These are phyloP conservation scores for Lachancea nothofagi DNA, from an alignment of 805 yeast genomes.

Conservation along the genomic window DNA sequence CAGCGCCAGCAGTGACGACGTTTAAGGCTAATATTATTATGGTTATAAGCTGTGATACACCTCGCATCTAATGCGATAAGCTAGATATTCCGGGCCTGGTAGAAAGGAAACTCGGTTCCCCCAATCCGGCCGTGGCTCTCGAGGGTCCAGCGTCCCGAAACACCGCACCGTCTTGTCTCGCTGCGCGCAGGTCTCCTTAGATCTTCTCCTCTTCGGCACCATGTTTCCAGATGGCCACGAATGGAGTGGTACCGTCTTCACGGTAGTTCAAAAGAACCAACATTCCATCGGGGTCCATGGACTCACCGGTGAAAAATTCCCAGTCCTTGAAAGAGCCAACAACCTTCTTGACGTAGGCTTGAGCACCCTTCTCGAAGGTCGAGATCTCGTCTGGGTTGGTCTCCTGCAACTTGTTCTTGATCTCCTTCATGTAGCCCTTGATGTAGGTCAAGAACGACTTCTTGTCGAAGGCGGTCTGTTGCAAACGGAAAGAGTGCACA, in stretches of 20 bases:
- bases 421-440: conserved; percentile 97
- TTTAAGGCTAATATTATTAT: neutral
- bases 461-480: conserved; percentile 94
- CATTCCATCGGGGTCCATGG: conserved; percentile 99
- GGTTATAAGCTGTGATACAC: neutral
- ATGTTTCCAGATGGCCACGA: conserved; percentile 97
- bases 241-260: conserved; percentile 99
- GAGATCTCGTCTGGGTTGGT: conserved; percentile 80
- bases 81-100: neutral
- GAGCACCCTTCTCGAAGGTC: conserved; percentile 95
- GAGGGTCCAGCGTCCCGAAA: neutral
- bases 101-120: no score
- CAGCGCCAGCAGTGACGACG: no score
- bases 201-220: conserved; percentile 88
- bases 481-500: conserved; percentile 97
- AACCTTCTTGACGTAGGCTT: conserved; percentile 92
- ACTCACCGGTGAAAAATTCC: conserved; percentile 99
- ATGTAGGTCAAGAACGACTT: conserved; percentile 94
- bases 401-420: conserved; percentile 90
- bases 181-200: conserved; percentile 41
- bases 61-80: neutral
- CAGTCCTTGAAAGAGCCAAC: conserved; percentile 94
- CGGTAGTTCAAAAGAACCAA: conserved; percentile 97
- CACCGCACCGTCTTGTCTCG: neutral
- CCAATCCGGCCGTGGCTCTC: neutral